Conservation (phyloP, 148 eudicot species). For the Gaultheria prostrata region DNA sequence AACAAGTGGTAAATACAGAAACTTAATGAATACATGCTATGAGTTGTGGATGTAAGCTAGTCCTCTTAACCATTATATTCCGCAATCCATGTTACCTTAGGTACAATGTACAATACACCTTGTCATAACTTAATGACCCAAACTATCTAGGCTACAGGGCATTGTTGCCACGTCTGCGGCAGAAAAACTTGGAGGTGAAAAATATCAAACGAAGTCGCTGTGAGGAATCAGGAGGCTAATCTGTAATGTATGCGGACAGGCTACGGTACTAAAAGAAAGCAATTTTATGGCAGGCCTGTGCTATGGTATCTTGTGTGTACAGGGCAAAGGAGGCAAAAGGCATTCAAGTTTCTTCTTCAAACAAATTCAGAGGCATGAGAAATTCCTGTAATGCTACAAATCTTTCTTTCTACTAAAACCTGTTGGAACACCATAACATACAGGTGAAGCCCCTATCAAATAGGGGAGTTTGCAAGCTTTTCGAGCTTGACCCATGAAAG, state of each 20-base stretch:
- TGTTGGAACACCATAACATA: constrained; percentile 96
- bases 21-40: background rate
- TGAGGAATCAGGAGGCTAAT: background rate
- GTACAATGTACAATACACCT: background rate
- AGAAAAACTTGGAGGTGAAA: background rate
- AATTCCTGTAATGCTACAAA: constrained; percentile 11
- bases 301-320: background rate
- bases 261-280: background rate
- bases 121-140: background rate
- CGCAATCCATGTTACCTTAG: background rate
- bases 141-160: background rate
- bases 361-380: background rate
- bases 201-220: background rate
- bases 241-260: background rate
- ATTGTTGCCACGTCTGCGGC: too few species aligned
- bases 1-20: background rate
- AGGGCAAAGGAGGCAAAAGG: background rate
- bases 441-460: constrained; percentile 88
- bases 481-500: constrained; percentile 77
- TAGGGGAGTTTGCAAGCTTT: constrained; percentile 69
- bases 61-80: background rate
- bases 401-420: constrained; percentile 61
- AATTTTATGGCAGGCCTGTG: background rate
- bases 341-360: background rate
- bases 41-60: background rate